These are phyloP conservation scores for Martensiomyces pterosporus DNA, from an alignment of 192 early-diverging fungal species.

Conservation along the genomic window DNA sequence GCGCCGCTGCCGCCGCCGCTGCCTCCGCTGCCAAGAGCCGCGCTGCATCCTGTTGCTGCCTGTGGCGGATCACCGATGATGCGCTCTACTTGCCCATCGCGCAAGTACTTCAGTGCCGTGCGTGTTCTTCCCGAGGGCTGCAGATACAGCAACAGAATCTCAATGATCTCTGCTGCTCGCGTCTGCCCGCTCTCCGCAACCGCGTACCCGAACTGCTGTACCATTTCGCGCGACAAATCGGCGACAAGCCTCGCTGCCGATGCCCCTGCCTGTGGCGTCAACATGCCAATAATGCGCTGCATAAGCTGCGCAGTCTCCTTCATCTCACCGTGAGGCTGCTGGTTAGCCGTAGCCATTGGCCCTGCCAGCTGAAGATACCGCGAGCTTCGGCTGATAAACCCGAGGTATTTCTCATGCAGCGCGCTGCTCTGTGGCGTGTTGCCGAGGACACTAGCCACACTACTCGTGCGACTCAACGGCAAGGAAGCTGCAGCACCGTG, in stretches of 20 bases:
- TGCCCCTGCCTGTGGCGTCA: conserved; percentile 3
- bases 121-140: conserved; percentile 19
- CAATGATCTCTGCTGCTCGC: conserved; percentile 7
- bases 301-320: conserved; percentile 17
- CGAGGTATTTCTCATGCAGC: too few relatives aligned
- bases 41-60: too few relatives aligned
- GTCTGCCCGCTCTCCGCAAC: conserved; percentile 14
- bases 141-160: conserved; percentile 22
- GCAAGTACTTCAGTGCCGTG: conserved; percentile 23
- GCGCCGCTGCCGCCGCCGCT: background rate
- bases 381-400: conserved; percentile 22
- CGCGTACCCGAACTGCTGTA: conserved; percentile 35
- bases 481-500: too few relatives aligned
- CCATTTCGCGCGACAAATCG: conserved; percentile 8
- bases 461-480: too few relatives aligned
- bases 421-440: too few relatives aligned
- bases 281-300: conserved; percentile 12
- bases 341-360: too few relatives aligned
- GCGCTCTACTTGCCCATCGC: conserved; percentile 26
- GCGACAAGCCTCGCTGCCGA: conserved; percentile 4
- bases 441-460: too few relatives aligned
- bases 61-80: conserved; percentile 8
- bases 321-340: too few relatives aligned
- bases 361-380: conserved; percentile 4
- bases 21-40: background rate